phyloP scores from a whole-genome alignment of 495 filamentous ascomycete species.

The Glarea lozoyensis region DNA sequence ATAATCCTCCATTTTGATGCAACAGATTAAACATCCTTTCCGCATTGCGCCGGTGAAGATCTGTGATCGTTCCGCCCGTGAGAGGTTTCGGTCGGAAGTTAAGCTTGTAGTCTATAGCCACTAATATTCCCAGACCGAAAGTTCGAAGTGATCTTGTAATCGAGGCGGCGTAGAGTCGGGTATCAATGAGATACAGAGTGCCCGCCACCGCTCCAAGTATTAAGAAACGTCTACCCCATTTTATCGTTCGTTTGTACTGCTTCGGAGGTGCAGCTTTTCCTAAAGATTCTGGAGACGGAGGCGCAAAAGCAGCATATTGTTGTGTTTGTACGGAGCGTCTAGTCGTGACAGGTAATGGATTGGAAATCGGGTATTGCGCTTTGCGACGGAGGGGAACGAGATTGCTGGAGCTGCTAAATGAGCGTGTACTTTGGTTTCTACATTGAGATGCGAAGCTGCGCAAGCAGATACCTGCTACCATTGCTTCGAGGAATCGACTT shows the following conservation, averaged over 20 bases:
- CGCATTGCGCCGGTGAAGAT: constrained; percentile 74
- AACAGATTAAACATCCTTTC: constrained; percentile 72
- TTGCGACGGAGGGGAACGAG: not conserved
- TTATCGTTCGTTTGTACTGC: constrained; percentile 56
- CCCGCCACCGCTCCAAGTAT: constrained; percentile 52
- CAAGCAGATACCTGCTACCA: constrained; percentile 17
- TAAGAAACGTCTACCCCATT: constrained; percentile 67
- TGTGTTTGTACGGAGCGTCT: not conserved
- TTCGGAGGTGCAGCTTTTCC: constrained; percentile 59
- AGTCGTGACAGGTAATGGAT: not conserved
- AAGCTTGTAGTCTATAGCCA: constrained; percentile 89
- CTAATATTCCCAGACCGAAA: constrained; percentile 67
- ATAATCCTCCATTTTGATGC: constrained; percentile 80
- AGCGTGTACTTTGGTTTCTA: not conserved
- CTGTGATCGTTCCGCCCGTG: constrained; percentile 53
- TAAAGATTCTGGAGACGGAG: constrained; percentile 72
- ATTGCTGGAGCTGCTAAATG: too few species aligned
- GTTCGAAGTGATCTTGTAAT: constrained; percentile 74
- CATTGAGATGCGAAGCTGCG: constrained; percentile 1
- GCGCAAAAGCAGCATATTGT: constrained; percentile 46
- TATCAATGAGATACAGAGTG: constrained; percentile 57
- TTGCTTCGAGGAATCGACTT: constrained; percentile 12
- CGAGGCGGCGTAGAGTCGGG: constrained; percentile 63
- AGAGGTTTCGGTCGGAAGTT: constrained; percentile 81
- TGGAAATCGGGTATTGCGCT: not conserved